These are phyloP conservation scores for Backusella sp. DNA, from an alignment of 192 early-diverging fungal species.

Conservation along the genomic window DNA sequence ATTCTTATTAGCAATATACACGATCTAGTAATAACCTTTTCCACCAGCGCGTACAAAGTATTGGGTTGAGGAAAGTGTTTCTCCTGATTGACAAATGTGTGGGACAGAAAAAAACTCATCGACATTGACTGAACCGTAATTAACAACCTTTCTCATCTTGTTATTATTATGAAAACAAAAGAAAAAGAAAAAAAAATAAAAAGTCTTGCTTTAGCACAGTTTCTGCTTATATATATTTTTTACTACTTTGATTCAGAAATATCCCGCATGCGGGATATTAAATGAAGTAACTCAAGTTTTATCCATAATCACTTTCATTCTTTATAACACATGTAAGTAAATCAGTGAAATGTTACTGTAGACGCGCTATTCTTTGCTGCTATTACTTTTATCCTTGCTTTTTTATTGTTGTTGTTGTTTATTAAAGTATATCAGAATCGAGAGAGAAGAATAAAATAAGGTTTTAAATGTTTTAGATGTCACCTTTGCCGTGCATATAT, in stretches of 20 bases:
- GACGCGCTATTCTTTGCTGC: too few species aligned
- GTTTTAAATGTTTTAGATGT: too few species aligned
- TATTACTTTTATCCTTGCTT: too few species aligned
- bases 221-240: not conserved
- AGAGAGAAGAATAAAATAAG: too few species aligned
- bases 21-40: slow-evolving; percentile 46
- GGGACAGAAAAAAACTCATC: slow-evolving; percentile 77
- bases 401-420: not conserved
- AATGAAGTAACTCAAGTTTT: not conserved
- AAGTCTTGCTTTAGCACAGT: not conserved
- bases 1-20: not conserved
- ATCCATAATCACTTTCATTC: too few species aligned
- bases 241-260: not conserved
- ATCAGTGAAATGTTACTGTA: too few species aligned
- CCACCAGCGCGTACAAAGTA: slow-evolving; percentile 64
- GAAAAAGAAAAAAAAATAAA: not conserved
- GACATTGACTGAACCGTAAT: slow-evolving; percentile 77
- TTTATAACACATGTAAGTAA: too few species aligned
- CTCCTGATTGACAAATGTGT: slow-evolving; percentile 63
- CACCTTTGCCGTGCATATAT: not conserved
- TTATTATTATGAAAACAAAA: not conserved
- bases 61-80: slow-evolving; percentile 43
- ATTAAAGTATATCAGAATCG: not conserved
- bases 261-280: not conserved
- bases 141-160: slow-evolving; percentile 44